These are phyloP conservation scores for Ophiocordyceps camponoti-saundersi DNA, from an alignment of 2,329 filamentous ascomycete genomes.

Conservation along the genomic window DNA sequence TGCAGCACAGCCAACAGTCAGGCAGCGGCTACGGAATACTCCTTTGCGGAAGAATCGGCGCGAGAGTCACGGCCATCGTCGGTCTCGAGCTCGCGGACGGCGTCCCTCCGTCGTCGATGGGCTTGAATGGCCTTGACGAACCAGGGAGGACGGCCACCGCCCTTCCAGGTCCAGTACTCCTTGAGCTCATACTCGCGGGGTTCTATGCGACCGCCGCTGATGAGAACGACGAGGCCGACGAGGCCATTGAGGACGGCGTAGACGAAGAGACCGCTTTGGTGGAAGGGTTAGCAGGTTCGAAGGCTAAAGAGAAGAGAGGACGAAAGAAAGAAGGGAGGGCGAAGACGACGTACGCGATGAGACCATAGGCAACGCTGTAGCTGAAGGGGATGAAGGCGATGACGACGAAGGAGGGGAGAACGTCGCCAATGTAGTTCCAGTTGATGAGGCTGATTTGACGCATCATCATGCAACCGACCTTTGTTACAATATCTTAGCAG, in stretches of 20 bases:
- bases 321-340: background rate
- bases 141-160: slow-evolving; percentile 63
- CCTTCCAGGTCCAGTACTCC: slow-evolving; percentile 66
- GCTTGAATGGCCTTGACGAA: slow-evolving; percentile 25
- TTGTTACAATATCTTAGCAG: too few species aligned
- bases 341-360: slow-evolving; percentile 42
- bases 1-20: background rate
- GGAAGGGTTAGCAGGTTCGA: slow-evolving; percentile 36
- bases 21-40: background rate
- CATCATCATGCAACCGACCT: slow-evolving; percentile 69
- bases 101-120: slow-evolving; percentile 1
- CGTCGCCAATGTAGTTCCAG: slow-evolving; percentile 74
- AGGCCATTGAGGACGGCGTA: slow-evolving; percentile 61
- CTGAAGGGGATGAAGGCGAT: slow-evolving; percentile 63
- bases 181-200: slow-evolving; percentile 61
- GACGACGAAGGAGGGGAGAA: slow-evolving; percentile 66
- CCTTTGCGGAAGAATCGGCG: slow-evolving; percentile 9
- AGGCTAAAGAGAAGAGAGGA: slow-evolving; percentile 24
- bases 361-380: slow-evolving; percentile 63
- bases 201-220: slow-evolving; percentile 50
- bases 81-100: background rate
- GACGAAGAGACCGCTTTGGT: slow-evolving; percentile 48
- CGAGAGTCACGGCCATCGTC: slow-evolving; percentile 4
- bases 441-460: slow-evolving; percentile 68
- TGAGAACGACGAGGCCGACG: slow-evolving; percentile 51